Evolutionary conservation across 148 eudicot genomes (phyloP).

Genomic region (Heliamphora exappendiculata): DNA sequence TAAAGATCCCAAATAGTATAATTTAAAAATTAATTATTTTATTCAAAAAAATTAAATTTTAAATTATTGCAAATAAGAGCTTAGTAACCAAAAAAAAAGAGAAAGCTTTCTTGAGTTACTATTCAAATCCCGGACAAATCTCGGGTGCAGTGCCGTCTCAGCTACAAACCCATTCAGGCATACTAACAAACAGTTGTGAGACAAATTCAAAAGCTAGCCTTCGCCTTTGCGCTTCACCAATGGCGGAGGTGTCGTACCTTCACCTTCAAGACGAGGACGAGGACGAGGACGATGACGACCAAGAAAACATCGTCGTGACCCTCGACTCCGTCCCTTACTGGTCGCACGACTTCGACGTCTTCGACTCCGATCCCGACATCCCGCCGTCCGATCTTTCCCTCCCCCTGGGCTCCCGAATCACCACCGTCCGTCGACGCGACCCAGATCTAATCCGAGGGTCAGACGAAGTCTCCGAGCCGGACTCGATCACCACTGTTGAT

Average conservation of each 20-base stretch:
- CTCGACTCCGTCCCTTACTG: constrained; percentile 30
- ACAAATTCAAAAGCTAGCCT: no score
- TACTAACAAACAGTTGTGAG: no score
- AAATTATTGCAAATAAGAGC: no score
- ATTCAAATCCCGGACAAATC: no score
- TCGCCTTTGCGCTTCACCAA: constrained; percentile 24
- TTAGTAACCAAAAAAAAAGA: no score
- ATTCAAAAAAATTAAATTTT: no score
- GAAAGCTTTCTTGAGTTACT: no score
- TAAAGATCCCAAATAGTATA: no score
- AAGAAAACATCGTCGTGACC: constrained; percentile 15
- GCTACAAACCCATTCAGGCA: no score
- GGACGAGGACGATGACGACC: constrained; percentile 25
- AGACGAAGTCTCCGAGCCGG: constrained; percentile 6
- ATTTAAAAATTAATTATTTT: no score
- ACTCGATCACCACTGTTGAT: constrained; percentile 6
- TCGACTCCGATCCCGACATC: constrained; percentile 18
- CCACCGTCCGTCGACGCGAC: background rate
- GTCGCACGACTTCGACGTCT: constrained; percentile 14
- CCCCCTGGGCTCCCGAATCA: constrained; percentile 3
- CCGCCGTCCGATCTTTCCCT: background rate
- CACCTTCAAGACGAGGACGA: constrained; percentile 26
- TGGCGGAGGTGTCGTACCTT: constrained; percentile 42
- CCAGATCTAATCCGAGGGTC: background rate
- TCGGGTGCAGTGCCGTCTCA: no score